Conservation (phyloP, 352 stramenopile species). For the Globisporangium spiculum region DNA sequence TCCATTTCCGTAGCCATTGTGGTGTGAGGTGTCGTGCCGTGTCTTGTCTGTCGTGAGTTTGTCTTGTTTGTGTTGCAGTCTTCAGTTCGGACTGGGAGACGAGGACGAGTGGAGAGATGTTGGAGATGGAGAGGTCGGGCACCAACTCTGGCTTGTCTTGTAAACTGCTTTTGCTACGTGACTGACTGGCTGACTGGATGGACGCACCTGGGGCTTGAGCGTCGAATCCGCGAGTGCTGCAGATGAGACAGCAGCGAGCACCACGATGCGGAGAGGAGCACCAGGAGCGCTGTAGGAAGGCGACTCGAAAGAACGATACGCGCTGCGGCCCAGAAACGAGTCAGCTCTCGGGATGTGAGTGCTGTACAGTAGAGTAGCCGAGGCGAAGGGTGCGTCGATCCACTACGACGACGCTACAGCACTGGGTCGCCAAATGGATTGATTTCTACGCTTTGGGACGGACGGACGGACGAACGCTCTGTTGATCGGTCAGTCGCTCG, state of each 20-base stretch:
- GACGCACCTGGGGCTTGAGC: conserved; percentile 2
- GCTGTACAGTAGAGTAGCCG: background rate
- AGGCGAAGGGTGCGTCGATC: background rate
- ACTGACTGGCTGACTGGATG: background rate
- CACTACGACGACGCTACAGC: background rate
- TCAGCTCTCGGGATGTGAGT: background rate
- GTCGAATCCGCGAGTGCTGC: conserved; percentile 15
- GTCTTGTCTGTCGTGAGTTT: conserved; percentile 2
- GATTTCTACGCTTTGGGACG: background rate
- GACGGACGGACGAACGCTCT: too few relatives aligned
- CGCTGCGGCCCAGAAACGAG: background rate
- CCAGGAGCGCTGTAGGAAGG: background rate
- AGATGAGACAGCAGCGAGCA: conserved; percentile 15
- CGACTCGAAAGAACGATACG: background rate
- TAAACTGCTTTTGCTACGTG: background rate
- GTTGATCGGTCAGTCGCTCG: background rate
- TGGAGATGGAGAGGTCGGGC: background rate
- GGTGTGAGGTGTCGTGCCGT: background rate
- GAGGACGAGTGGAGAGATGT: conserved; percentile 1
- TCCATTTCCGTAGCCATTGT: conserved; percentile 43
- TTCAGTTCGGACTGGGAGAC: background rate
- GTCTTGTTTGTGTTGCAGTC: background rate
- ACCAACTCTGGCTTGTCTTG: background rate
- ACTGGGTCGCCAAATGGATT: background rate
- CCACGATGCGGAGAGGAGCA: conserved; percentile 1